Evolutionary conservation across 768 basidiomycete species (phyloP).

Genomic region (Paxillus ammoniavirescens): DNA sequence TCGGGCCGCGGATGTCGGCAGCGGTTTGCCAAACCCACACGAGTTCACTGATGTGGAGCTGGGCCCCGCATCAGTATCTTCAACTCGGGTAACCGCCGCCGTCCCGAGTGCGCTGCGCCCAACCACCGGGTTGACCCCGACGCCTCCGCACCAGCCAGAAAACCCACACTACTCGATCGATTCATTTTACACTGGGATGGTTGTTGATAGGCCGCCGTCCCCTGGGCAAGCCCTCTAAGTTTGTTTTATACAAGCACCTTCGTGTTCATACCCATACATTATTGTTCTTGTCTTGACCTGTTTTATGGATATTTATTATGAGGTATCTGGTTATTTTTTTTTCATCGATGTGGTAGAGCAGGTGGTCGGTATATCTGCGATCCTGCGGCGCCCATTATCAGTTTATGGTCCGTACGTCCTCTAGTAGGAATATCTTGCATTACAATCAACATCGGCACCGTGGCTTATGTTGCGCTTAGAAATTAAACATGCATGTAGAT

Average conservation of each 20-base stretch:
- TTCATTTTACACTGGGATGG: constrained; percentile 29
- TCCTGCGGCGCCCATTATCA: background rate
- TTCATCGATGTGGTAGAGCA: background rate
- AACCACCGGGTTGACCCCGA: constrained; percentile 1
- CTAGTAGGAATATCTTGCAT: too few relatives aligned
- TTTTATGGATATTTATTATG: constrained; percentile 24
- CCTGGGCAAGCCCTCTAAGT: constrained; percentile 19
- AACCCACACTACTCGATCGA: constrained; percentile 24
- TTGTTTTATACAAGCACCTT: constrained; percentile 3
- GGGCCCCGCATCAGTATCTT: constrained; percentile 6
- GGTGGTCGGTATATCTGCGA: constrained; percentile 2
- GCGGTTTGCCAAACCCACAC: constrained; percentile 18
- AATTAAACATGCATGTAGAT: too few relatives aligned
- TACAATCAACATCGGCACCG: too few relatives aligned
- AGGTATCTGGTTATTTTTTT: background rate
- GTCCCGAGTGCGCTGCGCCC: constrained; percentile 14
- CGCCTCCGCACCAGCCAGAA: constrained; percentile 7
- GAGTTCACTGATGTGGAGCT: constrained; percentile 3
- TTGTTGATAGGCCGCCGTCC: constrained; percentile 1
- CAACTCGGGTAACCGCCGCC: background rate
- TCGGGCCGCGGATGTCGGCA: background rate
- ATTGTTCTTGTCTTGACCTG: background rate
- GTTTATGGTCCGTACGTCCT: too few relatives aligned
- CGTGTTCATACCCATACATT: background rate
- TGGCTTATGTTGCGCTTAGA: too few relatives aligned